A percentile compares a stretch with the other conserved stretches of the same genome.
These are phyloP conservation scores for Blastobotrys ciferrii DNA, from an alignment of 1,139 yeast genomes.

Conservation along the genomic window DNA sequence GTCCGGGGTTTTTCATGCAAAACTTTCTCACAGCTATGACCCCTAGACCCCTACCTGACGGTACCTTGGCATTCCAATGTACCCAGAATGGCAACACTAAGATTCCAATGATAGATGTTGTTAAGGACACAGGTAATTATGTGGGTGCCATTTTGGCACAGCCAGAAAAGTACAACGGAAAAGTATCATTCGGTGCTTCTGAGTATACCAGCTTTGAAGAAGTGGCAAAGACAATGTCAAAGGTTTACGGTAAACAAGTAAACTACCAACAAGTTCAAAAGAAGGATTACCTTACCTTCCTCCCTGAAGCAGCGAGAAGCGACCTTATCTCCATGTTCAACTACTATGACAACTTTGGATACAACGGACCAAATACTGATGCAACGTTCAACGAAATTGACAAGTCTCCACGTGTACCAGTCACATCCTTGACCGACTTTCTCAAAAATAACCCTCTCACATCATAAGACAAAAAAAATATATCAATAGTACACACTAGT, in stretches of 20 bases:
- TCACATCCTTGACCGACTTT: neutral
- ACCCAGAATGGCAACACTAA: neutral
- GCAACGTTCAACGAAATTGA: neutral
- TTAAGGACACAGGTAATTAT: neutral
- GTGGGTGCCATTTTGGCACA: neutral
- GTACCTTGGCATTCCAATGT: neutral
- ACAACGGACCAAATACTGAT: neutral
- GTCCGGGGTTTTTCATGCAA: conserved; percentile 17
- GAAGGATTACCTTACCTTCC: neutral
- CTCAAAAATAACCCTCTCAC: neutral
- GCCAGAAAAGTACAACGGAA: neutral
- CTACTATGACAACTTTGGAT: neutral
- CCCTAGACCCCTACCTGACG: neutral
- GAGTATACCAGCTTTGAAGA: neutral
- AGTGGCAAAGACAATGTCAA: neutral
- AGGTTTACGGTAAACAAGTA: neutral
- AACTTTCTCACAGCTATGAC: conserved; percentile 4
- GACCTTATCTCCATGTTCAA: neutral
- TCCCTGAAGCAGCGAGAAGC: neutral
- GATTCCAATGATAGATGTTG: neutral
- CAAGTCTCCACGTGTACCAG: neutral
- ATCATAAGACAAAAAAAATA: neutral
- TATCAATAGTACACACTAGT: neutral
- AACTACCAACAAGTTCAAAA: neutral
- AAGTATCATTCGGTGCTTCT: neutral